Evolutionary conservation across 2,329 filamentous ascomycete species (phyloP).

Genomic region (Claviceps pusilla): DNA sequence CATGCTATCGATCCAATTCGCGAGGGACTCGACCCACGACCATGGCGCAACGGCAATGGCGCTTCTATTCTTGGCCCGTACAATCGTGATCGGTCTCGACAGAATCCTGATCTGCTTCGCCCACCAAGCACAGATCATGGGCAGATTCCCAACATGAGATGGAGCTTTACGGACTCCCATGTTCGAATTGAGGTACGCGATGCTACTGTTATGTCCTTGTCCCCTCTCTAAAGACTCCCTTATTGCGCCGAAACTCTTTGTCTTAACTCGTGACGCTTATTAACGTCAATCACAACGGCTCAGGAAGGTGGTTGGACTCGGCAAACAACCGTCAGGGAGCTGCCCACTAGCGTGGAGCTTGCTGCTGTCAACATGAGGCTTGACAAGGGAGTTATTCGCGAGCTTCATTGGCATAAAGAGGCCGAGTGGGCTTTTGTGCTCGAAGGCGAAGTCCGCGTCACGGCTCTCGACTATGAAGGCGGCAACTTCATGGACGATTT

Average conservation of each 20-base stretch:
- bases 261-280: neutral
- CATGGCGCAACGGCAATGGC: conserved; percentile 49
- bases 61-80: conserved; percentile 54
- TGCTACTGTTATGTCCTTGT: neutral
- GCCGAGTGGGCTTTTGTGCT: conserved; percentile 67
- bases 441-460: conserved; percentile 54
- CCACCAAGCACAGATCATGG: conserved; percentile 62
- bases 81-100: conserved; percentile 50
- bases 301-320: conserved; percentile 65
- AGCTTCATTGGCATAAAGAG: conserved; percentile 70
- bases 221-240: too few species aligned
- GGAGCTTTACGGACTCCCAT: conserved; percentile 53
- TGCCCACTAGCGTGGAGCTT: conserved; percentile 52
- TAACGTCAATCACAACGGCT: neutral
- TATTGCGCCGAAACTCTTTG: too few species aligned
- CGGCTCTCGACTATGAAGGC: conserved; percentile 59
- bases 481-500: conserved; percentile 66
- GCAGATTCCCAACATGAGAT: conserved; percentile 55
- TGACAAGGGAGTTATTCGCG: conserved; percentile 55
- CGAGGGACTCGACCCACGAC: conserved; percentile 47
- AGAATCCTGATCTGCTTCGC: conserved; percentile 57
- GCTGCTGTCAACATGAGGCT: conserved; percentile 69
- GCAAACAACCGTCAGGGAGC: conserved; percentile 53
- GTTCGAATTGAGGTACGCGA: conserved; percentile 42
- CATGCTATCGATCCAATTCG: conserved; percentile 45